These are phyloP conservation scores for Saturnispora sanitii DNA, from an alignment of 805 yeast genomes.

Conservation along the genomic window DNA sequence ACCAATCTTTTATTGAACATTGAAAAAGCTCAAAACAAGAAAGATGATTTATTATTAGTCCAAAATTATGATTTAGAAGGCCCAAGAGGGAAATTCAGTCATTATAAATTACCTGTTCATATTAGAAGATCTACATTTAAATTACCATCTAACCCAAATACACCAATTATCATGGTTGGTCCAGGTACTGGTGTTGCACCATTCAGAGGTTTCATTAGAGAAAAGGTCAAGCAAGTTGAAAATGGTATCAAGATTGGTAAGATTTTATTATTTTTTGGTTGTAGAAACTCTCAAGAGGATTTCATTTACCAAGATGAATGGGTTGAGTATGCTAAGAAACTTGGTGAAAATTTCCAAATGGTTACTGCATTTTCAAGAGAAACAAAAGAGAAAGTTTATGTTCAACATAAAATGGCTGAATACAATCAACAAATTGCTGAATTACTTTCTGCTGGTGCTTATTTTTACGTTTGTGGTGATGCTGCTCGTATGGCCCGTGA, in stretches of 20 bases:
- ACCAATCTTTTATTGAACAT: conserved; percentile 46
- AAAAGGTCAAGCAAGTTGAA: conserved; percentile 63
- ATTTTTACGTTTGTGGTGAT: conserved; percentile 90
- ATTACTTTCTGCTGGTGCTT: conserved; percentile 52
- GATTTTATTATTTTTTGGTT: conserved; percentile 82
- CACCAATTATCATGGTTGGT: conserved; percentile 82
- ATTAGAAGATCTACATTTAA: conserved; percentile 84
- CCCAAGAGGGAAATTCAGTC: conserved; percentile 52
- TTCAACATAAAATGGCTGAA: conserved; percentile 60
- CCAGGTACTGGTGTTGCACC: conserved; percentile 98
- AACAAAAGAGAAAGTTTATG: conserved; percentile 52
- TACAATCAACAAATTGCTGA: conserved; percentile 38
- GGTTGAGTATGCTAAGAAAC: conserved; percentile 73
- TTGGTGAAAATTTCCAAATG: conserved; percentile 44
- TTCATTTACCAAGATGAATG: conserved; percentile 85
- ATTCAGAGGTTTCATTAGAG: conserved; percentile 77
- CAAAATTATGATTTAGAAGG: conserved; percentile 70
- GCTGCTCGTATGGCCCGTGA: conserved; percentile 88
- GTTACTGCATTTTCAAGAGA: conserved; percentile 72
- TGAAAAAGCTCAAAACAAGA: conserved; percentile 43
- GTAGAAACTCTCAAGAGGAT: conserved; percentile 72
- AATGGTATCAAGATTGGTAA: conserved; percentile 49
- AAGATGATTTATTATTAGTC: conserved; percentile 30
- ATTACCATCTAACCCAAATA: conserved; percentile 63
- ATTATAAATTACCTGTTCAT: conserved; percentile 60